Conservation (phyloP, 352 stramenopile genomes). For the Globisporangium splendens region DNA sequence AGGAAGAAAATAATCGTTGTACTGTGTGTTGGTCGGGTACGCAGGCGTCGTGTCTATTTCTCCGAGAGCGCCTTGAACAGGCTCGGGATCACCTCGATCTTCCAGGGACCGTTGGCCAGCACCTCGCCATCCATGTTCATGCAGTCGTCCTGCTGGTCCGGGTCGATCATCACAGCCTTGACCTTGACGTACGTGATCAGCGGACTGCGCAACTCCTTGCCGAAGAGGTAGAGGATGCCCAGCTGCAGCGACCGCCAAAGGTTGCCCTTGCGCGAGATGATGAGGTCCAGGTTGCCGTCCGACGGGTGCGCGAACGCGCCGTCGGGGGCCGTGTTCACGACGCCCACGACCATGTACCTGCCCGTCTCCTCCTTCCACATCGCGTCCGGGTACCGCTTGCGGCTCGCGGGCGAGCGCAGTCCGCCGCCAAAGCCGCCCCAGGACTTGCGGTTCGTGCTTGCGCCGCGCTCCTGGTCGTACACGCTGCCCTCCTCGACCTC, state of each 20-base stretch:
- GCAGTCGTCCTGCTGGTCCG: constrained; percentile 52
- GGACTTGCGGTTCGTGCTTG: constrained; percentile 52
- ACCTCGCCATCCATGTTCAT: constrained; percentile 87
- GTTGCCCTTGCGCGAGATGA: constrained; percentile 67
- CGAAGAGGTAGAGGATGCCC: constrained; percentile 60
- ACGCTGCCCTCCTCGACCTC: constrained; percentile 80
- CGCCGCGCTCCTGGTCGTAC: constrained; percentile 55
- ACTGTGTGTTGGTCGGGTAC: background rate
- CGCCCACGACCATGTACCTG: constrained; percentile 64
- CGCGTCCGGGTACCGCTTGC: constrained; percentile 51
- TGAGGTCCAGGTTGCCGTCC: constrained; percentile 75
- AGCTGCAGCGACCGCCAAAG: constrained; percentile 43
- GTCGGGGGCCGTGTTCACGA: constrained; percentile 70
- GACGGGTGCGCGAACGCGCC: constrained; percentile 71
- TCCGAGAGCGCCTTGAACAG: constrained; percentile 85
- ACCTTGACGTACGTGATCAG: constrained; percentile 78
- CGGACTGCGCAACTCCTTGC: constrained; percentile 65
- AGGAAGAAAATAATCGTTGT: background rate
- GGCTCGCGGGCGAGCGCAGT: constrained; percentile 59
- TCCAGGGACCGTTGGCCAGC: constrained; percentile 58
- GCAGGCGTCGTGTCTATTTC: constrained; percentile 38
- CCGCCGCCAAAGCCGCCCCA: constrained; percentile 53
- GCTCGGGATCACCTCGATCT: constrained; percentile 84
- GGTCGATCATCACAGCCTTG: constrained; percentile 68
- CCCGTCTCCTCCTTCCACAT: constrained; percentile 64